Conservation (phyloP, 2,329 filamentous ascomycete species). For the Westerdykella aurantiaca region DNA sequence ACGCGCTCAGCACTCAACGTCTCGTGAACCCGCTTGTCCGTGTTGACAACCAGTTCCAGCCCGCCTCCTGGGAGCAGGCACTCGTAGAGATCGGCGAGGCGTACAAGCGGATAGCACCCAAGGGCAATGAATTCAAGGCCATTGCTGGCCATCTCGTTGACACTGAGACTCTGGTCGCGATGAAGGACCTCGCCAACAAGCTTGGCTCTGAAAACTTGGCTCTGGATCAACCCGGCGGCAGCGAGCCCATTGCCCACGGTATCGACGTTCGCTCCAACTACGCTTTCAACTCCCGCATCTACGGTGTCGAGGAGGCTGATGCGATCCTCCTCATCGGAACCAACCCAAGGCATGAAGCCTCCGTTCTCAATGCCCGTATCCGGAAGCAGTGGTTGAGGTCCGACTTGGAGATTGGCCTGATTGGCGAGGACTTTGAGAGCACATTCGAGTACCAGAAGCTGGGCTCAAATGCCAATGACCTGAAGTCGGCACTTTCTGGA, state of each 20-base stretch:
- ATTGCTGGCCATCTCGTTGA: slow-evolving; percentile 88
- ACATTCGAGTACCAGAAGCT: slow-evolving; percentile 95
- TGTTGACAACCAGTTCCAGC: slow-evolving; percentile 83
- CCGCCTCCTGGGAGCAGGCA: slow-evolving; percentile 92
- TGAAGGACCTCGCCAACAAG: slow-evolving; percentile 96
- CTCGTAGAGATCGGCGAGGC: slow-evolving; percentile 79
- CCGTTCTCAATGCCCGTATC: slow-evolving; percentile 91
- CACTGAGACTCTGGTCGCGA: slow-evolving; percentile 86
- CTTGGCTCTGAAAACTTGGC: slow-evolving; percentile 94
- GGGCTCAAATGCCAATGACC: slow-evolving; percentile 67
- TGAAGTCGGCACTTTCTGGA: slow-evolving; percentile 81
- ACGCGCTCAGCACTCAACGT: slow-evolving; percentile 92
- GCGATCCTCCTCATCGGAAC: slow-evolving; percentile 87
- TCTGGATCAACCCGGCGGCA: slow-evolving; percentile 81
- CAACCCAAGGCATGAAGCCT: slow-evolving; percentile 92
- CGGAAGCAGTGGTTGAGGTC: slow-evolving; percentile 97
- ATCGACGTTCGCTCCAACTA: slow-evolving; percentile 92
- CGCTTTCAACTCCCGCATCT: slow-evolving; percentile 92
- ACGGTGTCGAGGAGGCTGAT: slow-evolving; percentile 90
- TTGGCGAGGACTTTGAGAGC: slow-evolving; percentile 86
- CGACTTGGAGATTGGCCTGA: slow-evolving; percentile 84
- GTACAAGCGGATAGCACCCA: slow-evolving; percentile 70
- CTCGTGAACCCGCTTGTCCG: slow-evolving; percentile 88
- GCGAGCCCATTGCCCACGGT: slow-evolving; percentile 80
- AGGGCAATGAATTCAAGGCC: slow-evolving; percentile 92